Conservation (phyloP, 1,284 basidiomycete genomes). For the Microbotryum scabiosae region DNA sequence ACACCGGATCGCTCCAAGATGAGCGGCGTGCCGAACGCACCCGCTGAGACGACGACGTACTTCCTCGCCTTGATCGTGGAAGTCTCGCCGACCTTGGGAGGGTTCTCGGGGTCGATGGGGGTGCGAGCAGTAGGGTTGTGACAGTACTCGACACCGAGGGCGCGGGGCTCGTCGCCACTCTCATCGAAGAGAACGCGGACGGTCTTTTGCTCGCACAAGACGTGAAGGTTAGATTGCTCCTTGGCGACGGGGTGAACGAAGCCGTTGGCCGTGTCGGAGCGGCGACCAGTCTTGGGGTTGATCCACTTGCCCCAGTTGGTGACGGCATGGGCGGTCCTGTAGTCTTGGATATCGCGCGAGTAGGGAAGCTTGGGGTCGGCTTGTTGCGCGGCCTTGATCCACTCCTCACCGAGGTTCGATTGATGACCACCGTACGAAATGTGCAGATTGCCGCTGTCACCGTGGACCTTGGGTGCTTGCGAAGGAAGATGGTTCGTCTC, state of each 20-base stretch:
- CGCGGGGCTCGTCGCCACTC: neutral
- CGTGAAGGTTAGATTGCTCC: constrained; percentile 8
- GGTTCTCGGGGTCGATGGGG: constrained; percentile 5
- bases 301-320: constrained; percentile 8
- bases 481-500: constrained; percentile 9
- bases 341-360: constrained; percentile 9
- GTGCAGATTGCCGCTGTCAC: constrained; percentile 3
- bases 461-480: constrained; percentile 5
- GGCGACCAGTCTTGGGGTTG: constrained; percentile 3
- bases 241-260: constrained; percentile 9
- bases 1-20: constrained; percentile 53
- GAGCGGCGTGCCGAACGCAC: constrained; percentile 44
- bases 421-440: constrained; percentile 9
- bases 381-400: neutral
- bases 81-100: constrained; percentile 2
- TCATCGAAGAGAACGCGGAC: constrained; percentile 14
- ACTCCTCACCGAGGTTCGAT: constrained; percentile 4
- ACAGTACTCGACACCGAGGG: constrained; percentile 11
- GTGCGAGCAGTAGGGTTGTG: constrained; percentile 3
- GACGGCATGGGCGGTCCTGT: constrained; percentile 8
- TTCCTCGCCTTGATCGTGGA: constrained; percentile 9
- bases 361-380: constrained; percentile 10
- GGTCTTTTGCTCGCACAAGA: constrained; percentile 4
- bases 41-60: constrained; percentile 8
- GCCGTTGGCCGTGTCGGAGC: constrained; percentile 4